Base-by-base conservation (phyloP, 805 yeast genomes). In the Candida nanaspora region DNA sequence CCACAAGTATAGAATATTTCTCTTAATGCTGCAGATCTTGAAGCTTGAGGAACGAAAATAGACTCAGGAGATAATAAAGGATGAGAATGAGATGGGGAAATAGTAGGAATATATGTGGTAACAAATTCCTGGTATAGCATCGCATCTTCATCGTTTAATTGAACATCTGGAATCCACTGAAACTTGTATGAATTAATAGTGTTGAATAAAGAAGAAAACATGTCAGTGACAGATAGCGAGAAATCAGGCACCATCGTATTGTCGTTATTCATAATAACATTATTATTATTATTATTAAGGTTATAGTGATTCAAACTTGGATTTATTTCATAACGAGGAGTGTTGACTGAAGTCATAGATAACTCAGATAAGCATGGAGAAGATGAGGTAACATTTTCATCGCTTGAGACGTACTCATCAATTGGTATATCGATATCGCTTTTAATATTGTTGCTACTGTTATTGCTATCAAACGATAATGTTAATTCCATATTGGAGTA, bases 1-100 rank as follows among this genome's bases (percentile, higher is more conserved):
- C 72, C 73, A 50, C 69, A 64, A 13, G 70, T 65, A 37, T 52
- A 50, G 6, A 67, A 63, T 2, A 68, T 59, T 34, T 59, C 61
- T 26, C 59, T 50, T 39, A 67, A 46, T n/a, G 50, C 44, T 2
- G 44, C 40, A 22, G 63, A 62, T 11, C 46, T 44, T 4, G 50
- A 40, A 20, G 61, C 50, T 16, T 54, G 49, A 6, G 66, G 62
- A 0, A 63, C 42, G 40, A 63, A 64, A 1, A 63, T 53, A 0
- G 64, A 63, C 3, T 51, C 47, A 3, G 70, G 61, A 4, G 65
- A 53, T 3, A 65, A 47, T 8, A 51, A 42, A 4, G 67, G 66
- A 42, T 59, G 62, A 0, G 68, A 59, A 33, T 50, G 47, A 30
- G 61, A 64, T 4, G 64, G 62, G 1, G 63, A 61, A 4, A 63